These are phyloP conservation scores for Thalassiosira delicatula DNA, from an alignment of 352 stramenopile genomes.

Conservation along the genomic window DNA sequence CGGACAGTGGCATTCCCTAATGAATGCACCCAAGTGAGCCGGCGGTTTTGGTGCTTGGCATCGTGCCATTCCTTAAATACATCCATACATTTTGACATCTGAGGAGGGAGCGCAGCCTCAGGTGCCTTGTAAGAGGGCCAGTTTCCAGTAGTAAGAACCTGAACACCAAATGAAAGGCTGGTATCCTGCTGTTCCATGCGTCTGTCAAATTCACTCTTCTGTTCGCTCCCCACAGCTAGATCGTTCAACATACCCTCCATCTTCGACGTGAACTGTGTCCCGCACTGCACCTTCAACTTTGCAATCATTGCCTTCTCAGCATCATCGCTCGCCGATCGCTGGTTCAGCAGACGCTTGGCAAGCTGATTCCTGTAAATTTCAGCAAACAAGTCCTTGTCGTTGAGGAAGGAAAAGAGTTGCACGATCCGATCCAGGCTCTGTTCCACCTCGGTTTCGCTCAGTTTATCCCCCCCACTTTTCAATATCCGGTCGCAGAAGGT, in stretches of 20 bases:
- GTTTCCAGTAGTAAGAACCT: conserved; percentile 98
- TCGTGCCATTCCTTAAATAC: conserved; percentile 93
- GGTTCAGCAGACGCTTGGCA: conserved; percentile 97
- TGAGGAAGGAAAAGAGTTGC: conserved; percentile 98
- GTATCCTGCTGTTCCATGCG: conserved; percentile 87
- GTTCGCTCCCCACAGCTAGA: conserved; percentile 94
- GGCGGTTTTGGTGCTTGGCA: conserved; percentile 89
- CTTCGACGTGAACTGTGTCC: conserved; percentile 98
- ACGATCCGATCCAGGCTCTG: conserved; percentile 97
- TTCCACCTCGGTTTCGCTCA: conserved; percentile 95
- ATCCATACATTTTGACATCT: conserved; percentile 93
- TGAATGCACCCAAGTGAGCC: conserved; percentile 93
- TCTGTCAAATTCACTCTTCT: conserved; percentile 95
- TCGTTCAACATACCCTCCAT: conserved; percentile 99
- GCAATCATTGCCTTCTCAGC: conserved; percentile 98
- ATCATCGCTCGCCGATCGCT: conserved; percentile 96
- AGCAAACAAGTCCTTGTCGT: conserved; percentile 99
- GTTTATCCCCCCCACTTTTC: conserved; percentile 97
- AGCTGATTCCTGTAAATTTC: conserved; percentile 98
- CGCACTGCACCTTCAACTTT: conserved; percentile 98
- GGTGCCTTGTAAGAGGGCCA: conserved; percentile 98
- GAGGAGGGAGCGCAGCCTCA: conserved; percentile 91
- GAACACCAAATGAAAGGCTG: conserved; percentile 93
- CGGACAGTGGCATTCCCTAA: conserved; percentile 94
- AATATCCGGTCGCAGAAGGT: conserved; percentile 99